Base-by-base conservation (phyloP, 2,329 filamentous ascomycete species). In the Zymoseptoria crescenta region DNA sequence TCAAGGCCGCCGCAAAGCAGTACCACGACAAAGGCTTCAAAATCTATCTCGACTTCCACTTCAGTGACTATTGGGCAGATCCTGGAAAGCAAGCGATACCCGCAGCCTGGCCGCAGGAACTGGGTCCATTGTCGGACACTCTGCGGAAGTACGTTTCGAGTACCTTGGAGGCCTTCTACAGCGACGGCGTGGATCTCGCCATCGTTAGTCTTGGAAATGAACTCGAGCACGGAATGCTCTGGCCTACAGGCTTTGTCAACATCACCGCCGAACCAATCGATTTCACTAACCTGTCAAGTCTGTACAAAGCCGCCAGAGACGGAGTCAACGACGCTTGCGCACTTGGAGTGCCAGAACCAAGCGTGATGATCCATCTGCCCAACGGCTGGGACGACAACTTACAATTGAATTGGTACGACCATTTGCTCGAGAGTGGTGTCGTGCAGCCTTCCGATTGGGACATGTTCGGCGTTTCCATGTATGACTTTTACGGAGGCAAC, bases 161-260 rank as follows among this genome's bases (percentile, higher is more conserved):
- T 48, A 74, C 71, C 7, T 64, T 80, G 58, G 61, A 75, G 53
- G 70, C 73, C 1, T 79, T 78, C 68, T 67, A 72, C 55, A 61
- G 68, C 29, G 73, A 72, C 28, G 70, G 72, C 24, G 74, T 80
- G 30, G 67, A 73, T 48, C 71, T 77, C 28, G 70, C 69, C 20
- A 70, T 78, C 53, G 76, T 80, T 7, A 75, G 65, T 19, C 66
- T 75, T 7, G 74, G 74, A 53, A 75, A 75, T 59, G 74, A 75
- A 63, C 71, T 76, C 59, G 62, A 71, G 13, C 61, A 73, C 58
- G 74, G 74, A 8, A 73, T 74, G 68, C 63, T 75, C 13, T 75
- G 73, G 72, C 74, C 74, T 3, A 58, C 67, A 5, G 74, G 73
- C 28, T 56, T 68, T 27, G 72, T 69, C 30, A 64, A 70, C 53